Evolutionary conservation across 805 yeast genomes (phyloP).

Genomic region (Candida loeiensis): DNA sequence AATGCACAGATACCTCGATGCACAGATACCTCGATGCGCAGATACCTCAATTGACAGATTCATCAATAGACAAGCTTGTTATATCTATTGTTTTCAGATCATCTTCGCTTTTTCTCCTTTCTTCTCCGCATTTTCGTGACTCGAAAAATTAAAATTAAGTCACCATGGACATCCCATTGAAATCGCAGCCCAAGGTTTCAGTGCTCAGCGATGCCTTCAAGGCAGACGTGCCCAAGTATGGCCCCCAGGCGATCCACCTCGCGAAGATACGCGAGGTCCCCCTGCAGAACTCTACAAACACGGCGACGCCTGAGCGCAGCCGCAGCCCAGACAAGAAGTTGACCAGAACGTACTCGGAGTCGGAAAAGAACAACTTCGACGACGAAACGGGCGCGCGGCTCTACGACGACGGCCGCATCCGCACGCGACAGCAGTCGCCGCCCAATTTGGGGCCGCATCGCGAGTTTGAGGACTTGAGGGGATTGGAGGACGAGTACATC

Average conservation of each 20-base stretch:
- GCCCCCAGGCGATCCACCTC: slow-evolving; percentile 1
- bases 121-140: slow-evolving; percentile 2
- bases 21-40: too few relatives aligned
- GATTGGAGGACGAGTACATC: slow-evolving; percentile 72
- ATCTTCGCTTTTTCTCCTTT: too few relatives aligned
- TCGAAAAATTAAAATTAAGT: neutral
- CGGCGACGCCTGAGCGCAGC: slow-evolving; percentile 4
- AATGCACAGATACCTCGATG: too few relatives aligned
- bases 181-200: slow-evolving; percentile 39
- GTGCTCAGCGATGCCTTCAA: slow-evolving; percentile 6
- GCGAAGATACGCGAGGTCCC: slow-evolving; percentile 8
- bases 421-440: slow-evolving; percentile 16
- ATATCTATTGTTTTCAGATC: too few relatives aligned
- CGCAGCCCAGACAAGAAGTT: slow-evolving; percentile 16
- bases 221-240: slow-evolving; percentile 1
- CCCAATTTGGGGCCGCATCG: neutral
- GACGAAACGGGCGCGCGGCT: slow-evolving; percentile 50
- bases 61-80: too few relatives aligned
- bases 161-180: slow-evolving; percentile 38
- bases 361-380: slow-evolving; percentile 59
- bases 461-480: slow-evolving; percentile 26
- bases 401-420: slow-evolving; percentile 50
- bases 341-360: slow-evolving; percentile 61
- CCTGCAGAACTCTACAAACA: slow-evolving; percentile 8
- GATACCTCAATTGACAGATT: too few relatives aligned